These are phyloP conservation scores for Ophiocordyceps camponoti-floridani DNA, from an alignment of 2,329 filamentous ascomycete genomes.

Conservation along the genomic window DNA sequence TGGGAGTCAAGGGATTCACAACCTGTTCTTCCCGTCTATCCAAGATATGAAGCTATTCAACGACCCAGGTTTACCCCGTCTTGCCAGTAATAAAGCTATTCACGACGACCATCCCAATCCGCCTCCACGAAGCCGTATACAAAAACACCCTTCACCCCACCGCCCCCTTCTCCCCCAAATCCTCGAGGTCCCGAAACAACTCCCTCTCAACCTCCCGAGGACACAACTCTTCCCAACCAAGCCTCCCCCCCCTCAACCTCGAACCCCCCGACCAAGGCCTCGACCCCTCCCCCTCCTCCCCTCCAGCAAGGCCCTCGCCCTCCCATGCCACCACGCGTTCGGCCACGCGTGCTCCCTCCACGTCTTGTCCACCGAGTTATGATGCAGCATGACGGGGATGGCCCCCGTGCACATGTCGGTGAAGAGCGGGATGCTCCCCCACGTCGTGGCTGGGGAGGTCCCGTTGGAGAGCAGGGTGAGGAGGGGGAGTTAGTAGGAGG, in stretches of 20 bases:
- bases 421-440: conserved; percentile 10
- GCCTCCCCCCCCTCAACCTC: conserved; percentile 4
- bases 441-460: conserved; percentile 3
- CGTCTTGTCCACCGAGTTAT: conserved; percentile 8
- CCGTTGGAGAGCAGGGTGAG: background rate
- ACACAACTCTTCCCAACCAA: conserved; percentile 9
- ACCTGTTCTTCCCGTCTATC: no score
- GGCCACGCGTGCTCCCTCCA: conserved; percentile 8
- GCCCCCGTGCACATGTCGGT: conserved; percentile 11
- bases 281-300: conserved; percentile 2
- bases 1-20: no score
- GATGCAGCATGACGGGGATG: conserved; percentile 12
- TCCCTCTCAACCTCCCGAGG: conserved; percentile 8
- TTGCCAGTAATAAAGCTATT: no score
- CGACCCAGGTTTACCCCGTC: no score
- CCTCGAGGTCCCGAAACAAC: conserved; percentile 7
- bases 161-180: no score
- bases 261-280: conserved; percentile 5
- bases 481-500: conserved; percentile 5
- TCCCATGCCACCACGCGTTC: conserved; percentile 9
- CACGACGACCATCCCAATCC: no score
- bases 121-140: no score
- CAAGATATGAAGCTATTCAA: no score
- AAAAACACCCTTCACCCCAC: no score
- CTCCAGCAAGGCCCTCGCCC: conserved; percentile 6